Conservation (phyloP, 441 rosid genomes). For the Gossypium schwendimanii region DNA sequence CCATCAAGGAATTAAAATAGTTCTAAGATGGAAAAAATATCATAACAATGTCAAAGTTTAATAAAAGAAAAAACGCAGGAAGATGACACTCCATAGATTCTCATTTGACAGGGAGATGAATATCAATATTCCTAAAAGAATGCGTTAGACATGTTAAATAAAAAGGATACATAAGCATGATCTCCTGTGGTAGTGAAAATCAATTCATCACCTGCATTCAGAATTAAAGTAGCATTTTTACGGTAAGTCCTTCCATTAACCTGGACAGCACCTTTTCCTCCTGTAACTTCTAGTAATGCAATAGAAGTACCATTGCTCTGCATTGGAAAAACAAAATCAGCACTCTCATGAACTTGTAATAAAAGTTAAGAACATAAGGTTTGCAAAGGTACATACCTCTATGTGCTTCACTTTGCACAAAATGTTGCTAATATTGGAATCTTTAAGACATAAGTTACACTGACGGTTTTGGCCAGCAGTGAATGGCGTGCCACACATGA, state of each 20-base stretch:
- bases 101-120: background rate
- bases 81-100: background rate
- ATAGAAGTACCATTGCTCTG: constrained; percentile 64
- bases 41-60: constrained; percentile 10
- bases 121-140: background rate
- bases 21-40: background rate
- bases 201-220: constrained; percentile 90
- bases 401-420: constrained; percentile 72
- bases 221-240: constrained; percentile 39
- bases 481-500: constrained; percentile 49
- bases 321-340: constrained; percentile 11
- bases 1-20: constrained; percentile 40
- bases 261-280: constrained; percentile 78
- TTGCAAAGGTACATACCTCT: constrained; percentile 45
- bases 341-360: background rate
- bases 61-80: constrained; percentile 9
- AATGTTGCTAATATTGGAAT: constrained; percentile 39
- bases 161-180: constrained; percentile 97
- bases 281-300: constrained; percentile 63
- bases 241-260: constrained; percentile 65
- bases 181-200: constrained; percentile 60
- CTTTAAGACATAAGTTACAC: constrained; percentile 70
- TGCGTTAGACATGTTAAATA: background rate
- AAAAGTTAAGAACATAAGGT: background rate
- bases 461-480: constrained; percentile 71